phyloP scores from a whole-genome alignment of 2,329 filamentous ascomycete genomes.

The Furcasterigmium furcatum region DNA sequence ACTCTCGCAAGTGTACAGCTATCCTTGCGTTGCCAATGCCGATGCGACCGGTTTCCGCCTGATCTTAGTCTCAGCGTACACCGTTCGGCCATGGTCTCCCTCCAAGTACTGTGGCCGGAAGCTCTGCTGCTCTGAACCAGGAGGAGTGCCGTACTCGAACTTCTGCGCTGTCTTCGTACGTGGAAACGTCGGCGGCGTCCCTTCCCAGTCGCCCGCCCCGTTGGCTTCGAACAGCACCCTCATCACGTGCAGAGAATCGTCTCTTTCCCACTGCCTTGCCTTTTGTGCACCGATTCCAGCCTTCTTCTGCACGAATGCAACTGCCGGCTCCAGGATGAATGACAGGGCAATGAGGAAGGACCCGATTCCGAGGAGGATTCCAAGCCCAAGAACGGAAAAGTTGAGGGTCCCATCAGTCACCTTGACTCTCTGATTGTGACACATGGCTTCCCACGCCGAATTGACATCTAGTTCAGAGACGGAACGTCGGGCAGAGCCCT shows the following conservation, averaged over 20 bases:
- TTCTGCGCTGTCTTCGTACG: background rate
- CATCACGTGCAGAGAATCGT: slow-evolving; percentile 7
- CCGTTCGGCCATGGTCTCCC: background rate
- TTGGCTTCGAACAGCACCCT: slow-evolving; percentile 4
- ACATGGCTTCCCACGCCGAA: background rate
- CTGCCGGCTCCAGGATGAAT: background rate
- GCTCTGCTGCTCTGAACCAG: background rate
- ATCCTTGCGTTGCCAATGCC: background rate
- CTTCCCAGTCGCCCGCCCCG: slow-evolving; percentile 2
- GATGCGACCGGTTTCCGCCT: background rate
- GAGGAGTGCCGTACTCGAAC: background rate
- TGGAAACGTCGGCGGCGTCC: background rate
- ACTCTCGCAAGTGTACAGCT: too few relatives aligned
- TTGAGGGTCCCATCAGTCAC: slow-evolving; percentile 4
- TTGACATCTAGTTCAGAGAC: background rate
- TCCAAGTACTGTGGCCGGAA: background rate
- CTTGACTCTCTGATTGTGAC: slow-evolving; percentile 1
- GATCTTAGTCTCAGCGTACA: background rate
- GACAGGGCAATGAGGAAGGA: background rate
- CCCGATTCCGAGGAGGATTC: background rate
- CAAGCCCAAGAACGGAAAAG: slow-evolving; percentile 5
- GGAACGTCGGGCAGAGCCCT: background rate
- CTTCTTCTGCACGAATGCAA: background rate
- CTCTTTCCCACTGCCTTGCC: slow-evolving; percentile 5
- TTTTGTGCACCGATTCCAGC: background rate